Percentiles rank a stretch among this genome's conserved stretches.
phyloP scores from a whole-genome alignment of 768 basidiomycete species.

The Crepidotus variabilis region DNA sequence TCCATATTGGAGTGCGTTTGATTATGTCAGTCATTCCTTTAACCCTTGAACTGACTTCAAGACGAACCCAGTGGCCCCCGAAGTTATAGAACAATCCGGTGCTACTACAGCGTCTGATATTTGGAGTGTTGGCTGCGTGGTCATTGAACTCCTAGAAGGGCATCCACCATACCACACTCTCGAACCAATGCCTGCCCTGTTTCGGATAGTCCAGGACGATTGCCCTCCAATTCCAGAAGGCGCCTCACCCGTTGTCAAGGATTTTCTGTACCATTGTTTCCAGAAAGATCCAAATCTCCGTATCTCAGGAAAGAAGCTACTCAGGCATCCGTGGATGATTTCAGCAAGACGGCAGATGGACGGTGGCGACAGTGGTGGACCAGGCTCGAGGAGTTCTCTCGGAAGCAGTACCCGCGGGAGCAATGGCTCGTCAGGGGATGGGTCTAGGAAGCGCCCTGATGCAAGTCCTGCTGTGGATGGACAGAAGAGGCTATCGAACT shows the following conservation, averaged over 20 bases:
- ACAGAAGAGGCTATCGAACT: conserved; percentile 59
- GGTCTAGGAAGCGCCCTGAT: conserved; percentile 28
- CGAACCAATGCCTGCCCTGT: conserved; percentile 97
- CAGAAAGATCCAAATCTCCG: conserved; percentile 97
- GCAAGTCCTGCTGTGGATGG: conserved; percentile 35
- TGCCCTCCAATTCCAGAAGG: conserved; percentile 95
- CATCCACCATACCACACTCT: conserved; percentile 95
- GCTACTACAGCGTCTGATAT: conserved; percentile 97
- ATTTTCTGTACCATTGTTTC: conserved; percentile 96
- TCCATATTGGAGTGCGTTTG: conserved; percentile 91
- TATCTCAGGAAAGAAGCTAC: conserved; percentile 88
- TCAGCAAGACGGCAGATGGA: conserved; percentile 73
- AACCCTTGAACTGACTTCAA: neutral
- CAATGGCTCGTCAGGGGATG: conserved; percentile 20
- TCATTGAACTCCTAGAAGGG: conserved; percentile 88
- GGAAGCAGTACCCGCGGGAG: conserved; percentile 15
- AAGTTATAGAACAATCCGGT: conserved; percentile 97
- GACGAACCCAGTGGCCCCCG: conserved; percentile 78
- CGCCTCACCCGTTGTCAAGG: conserved; percentile 91
- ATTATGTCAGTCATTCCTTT: conserved; percentile 2
- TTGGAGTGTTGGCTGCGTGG: conserved; percentile 98
- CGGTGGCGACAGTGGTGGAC: conserved; percentile 28
- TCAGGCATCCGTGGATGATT: conserved; percentile 96
- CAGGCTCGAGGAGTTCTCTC: conserved; percentile 9
- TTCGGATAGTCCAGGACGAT: conserved; percentile 98